A percentile compares a stretch with the other conserved stretches of the same genome.
These are phyloP conservation scores for Medicago lupulina DNA, from an alignment of 306 rosid genomes.

Conservation along the genomic window DNA sequence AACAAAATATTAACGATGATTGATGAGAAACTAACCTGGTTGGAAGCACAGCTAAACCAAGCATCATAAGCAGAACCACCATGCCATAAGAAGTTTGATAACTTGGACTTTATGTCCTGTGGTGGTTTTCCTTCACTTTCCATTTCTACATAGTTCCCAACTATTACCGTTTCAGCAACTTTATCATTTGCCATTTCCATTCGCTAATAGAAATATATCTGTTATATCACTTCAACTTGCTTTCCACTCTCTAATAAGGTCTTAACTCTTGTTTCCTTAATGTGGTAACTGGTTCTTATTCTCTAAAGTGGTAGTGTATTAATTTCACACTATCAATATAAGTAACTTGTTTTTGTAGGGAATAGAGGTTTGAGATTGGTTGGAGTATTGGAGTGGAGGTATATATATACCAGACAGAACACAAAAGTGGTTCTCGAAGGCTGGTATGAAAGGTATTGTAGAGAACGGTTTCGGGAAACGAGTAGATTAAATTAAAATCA, in stretches of 20 bases:
- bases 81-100: slow-evolving; percentile 86
- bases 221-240: slow-evolving; percentile 7
- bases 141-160: slow-evolving; percentile 92
- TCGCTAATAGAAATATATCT: slow-evolving; percentile 1
- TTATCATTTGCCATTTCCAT: slow-evolving; percentile 67
- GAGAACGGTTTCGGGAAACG: slow-evolving; percentile 63
- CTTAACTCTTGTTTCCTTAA: neutral
- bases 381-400: slow-evolving; percentile 27
- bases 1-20: neutral
- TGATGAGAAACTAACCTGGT: slow-evolving; percentile 62
- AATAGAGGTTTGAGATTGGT: slow-evolving; percentile 27
- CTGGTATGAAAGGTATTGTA: slow-evolving; percentile 63
- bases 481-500: slow-evolving; percentile 45
- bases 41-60: slow-evolving; percentile 99
- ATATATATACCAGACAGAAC: slow-evolving; percentile 46
- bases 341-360: neutral
- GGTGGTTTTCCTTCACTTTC: slow-evolving; percentile 77
- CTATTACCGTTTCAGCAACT: slow-evolving; percentile 72
- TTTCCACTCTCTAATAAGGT: neutral
- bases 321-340: neutral
- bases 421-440: slow-evolving; percentile 60
- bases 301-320: slow-evolving; percentile 6
- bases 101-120: slow-evolving; percentile 56
- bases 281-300: neutral
- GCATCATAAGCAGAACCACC: slow-evolving; percentile 99